Percentiles rank a stretch among this genome's conserved stretches.
Evolutionary conservation across 352 stramenopile species (phyloP).

Genomic region (Blastocystis hominis): DNA sequence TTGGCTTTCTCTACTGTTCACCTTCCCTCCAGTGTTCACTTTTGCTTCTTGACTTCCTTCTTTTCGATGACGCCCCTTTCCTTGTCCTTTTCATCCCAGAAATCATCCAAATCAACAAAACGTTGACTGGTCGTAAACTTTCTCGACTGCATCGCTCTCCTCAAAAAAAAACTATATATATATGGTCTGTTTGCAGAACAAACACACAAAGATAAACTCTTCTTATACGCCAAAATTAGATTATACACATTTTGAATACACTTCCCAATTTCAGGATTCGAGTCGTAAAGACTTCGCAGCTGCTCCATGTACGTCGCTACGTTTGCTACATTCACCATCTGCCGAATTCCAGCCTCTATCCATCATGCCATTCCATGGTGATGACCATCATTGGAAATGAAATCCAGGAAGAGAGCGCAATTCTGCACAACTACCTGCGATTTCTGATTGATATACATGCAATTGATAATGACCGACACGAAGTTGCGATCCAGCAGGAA

Average conservation of each 20-base stretch:
- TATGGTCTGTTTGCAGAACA: not conserved
- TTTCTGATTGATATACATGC: not conserved
- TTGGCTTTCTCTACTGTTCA: not conserved
- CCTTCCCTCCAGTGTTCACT: not conserved
- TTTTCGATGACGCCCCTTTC: not conserved
- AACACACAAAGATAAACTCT: not conserved
- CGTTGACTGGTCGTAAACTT: not conserved
- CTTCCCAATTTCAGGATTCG: not conserved
- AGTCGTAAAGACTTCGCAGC: not conserved
- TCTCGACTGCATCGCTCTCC: not conserved
- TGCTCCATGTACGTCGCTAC: not conserved
- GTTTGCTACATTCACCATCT: not conserved
- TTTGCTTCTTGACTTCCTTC: slow-evolving; percentile 31
- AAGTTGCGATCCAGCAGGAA: not conserved
- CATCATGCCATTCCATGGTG: not conserved
- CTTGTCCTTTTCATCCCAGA: slow-evolving; percentile 38
- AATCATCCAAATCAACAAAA: slow-evolving; percentile 11
- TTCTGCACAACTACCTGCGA: not conserved
- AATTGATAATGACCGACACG: not conserved
- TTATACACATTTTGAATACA: not conserved
- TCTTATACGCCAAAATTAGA: not conserved
- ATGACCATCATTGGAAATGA: not conserved
- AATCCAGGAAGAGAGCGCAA: not conserved
- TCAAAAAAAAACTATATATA: not conserved
- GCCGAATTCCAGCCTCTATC: not conserved